These are phyloP conservation scores for Candida nemodendra DNA, from an alignment of 805 yeast genomes.

Conservation along the genomic window DNA sequence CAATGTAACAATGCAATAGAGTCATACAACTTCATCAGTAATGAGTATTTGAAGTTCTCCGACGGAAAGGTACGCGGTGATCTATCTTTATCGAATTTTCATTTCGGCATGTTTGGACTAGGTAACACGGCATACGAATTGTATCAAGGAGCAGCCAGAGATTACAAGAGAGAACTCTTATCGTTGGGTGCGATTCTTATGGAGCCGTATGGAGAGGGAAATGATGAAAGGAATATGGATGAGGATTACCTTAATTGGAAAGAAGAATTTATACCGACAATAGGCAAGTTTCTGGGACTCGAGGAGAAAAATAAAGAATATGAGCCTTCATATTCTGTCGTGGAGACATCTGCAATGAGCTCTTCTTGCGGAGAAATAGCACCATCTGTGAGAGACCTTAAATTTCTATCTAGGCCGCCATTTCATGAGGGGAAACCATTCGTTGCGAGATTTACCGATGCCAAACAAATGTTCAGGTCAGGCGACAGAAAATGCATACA, in stretches of 20 bases:
- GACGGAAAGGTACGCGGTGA: conserved; percentile 34
- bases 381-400: conserved; percentile 14
- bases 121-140: conserved; percentile 92
- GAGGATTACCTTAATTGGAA: conserved; percentile 92
- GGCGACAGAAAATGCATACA: conserved; percentile 71
- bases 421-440: conserved; percentile 49
- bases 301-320: conserved; percentile 65
- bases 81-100: conserved; percentile 48
- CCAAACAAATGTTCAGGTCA: conserved; percentile 62
- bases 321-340: conserved; percentile 55
- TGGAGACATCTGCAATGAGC: conserved; percentile 28
- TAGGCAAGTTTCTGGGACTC: conserved; percentile 57
- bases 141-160: conserved; percentile 75
- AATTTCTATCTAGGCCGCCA: conserved; percentile 20
- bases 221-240: conserved; percentile 84
- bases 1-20: conserved; percentile 86
- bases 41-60: conserved; percentile 32
- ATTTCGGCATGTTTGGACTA: conserved; percentile 76
- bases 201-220: conserved; percentile 80
- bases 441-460: conserved; percentile 53
- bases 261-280: conserved; percentile 65
- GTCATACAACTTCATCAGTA: conserved; percentile 50
- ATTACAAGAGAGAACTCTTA: conserved; percentile 48
- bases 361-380: conserved; percentile 31
- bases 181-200: conserved; percentile 60